Evolutionary conservation across 345 rosid species (phyloP).

Genomic region (Rhizophora apiculata): DNA sequence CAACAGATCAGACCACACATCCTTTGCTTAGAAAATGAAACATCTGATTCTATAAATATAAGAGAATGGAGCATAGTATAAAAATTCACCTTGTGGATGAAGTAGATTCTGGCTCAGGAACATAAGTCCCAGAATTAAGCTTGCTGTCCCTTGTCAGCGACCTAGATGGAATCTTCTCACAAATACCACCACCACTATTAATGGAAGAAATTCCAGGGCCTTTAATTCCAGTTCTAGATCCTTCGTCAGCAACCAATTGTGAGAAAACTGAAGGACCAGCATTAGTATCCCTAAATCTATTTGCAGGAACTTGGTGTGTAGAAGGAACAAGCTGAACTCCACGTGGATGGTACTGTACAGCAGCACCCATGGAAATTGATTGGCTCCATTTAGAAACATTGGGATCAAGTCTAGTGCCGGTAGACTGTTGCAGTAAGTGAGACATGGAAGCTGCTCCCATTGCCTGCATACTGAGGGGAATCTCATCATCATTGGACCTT

Average conservation of each 20-base stretch:
- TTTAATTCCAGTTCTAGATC: constrained; percentile 94
- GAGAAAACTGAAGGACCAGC: constrained; percentile 49
- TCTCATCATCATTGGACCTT: constrained; percentile 57
- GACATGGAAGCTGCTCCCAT: constrained; percentile 51
- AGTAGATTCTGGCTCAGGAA: constrained; percentile 51
- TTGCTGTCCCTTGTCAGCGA: constrained; percentile 44
- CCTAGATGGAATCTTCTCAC: constrained; percentile 43
- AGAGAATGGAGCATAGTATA: constrained; percentile 6
- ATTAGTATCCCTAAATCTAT: constrained; percentile 63
- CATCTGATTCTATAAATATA: not conserved
- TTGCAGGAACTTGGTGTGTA: constrained; percentile 56
- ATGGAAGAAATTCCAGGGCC: constrained; percentile 58
- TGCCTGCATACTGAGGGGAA: constrained; percentile 38
- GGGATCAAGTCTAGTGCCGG: constrained; percentile 44
- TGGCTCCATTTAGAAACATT: constrained; percentile 49
- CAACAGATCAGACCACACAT: not conserved
- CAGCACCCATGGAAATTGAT: constrained; percentile 40
- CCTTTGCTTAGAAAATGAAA: constrained; percentile 4
- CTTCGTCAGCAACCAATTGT: constrained; percentile 96
- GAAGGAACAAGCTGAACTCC: constrained; percentile 60
- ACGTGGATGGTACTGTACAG: constrained; percentile 56
- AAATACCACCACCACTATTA: constrained; percentile 25
- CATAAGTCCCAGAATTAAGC: constrained; percentile 35
- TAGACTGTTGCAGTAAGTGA: constrained; percentile 44
- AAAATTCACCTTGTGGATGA: constrained; percentile 55